Evolutionary conservation across 2,329 filamentous ascomycete genomes (phyloP).

Genomic region (Fusarium denticulatum): DNA sequence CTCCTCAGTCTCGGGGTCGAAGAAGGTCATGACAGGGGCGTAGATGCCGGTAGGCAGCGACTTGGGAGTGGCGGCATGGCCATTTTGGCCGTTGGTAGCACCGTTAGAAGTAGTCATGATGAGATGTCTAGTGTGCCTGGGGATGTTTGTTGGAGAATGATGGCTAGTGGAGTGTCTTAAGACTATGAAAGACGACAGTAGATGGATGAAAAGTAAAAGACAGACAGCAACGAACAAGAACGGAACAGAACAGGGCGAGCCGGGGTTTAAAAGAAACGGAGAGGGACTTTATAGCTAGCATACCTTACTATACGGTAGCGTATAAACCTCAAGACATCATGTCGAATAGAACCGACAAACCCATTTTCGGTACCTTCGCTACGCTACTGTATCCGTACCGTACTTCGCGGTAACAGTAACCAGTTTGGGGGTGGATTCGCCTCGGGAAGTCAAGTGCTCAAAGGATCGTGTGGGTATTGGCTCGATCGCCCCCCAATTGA

Average conservation of each 20-base stretch:
- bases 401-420: slow-evolving; percentile 7
- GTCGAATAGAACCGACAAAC: slow-evolving; percentile 29
- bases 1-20: slow-evolving; percentile 84
- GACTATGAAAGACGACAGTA: neutral
- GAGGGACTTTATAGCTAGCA: slow-evolving; percentile 38
- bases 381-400: neutral
- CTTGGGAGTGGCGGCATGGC: slow-evolving; percentile 51
- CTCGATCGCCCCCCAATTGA: slow-evolving; percentile 38
- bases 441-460: slow-evolving; percentile 42
- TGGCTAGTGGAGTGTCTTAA: neutral
- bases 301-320: slow-evolving; percentile 10
- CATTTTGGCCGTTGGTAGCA: slow-evolving; percentile 36
- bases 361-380: slow-evolving; percentile 10
- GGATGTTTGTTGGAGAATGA: neutral
- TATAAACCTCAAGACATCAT: slow-evolving; percentile 23
- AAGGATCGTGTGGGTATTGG: slow-evolving; percentile 39
- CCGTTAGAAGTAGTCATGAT: slow-evolving; percentile 43
- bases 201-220: slow-evolving; percentile 7
- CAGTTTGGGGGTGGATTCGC: slow-evolving; percentile 44
- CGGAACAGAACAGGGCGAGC: neutral
- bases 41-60: slow-evolving; percentile 85
- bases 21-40: slow-evolving; percentile 91
- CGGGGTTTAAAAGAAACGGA: slow-evolving; percentile 28
- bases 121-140: slow-evolving; percentile 1
- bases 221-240: slow-evolving; percentile 12